Conservation (phyloP, 345 rosid species). For the Cochlearia excelsa region DNA sequence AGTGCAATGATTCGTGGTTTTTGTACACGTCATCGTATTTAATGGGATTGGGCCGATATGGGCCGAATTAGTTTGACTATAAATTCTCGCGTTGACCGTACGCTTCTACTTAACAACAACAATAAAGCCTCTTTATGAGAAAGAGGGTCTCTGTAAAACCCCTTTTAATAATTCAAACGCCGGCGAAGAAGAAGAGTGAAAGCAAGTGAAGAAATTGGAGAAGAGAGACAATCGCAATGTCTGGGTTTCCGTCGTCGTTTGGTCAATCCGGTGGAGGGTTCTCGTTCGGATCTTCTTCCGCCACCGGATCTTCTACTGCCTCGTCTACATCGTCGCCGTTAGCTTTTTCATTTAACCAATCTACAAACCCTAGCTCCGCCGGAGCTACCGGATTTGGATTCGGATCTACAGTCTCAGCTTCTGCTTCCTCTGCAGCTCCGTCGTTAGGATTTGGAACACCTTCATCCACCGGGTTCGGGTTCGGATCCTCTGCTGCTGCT, state of each 20-base stretch:
- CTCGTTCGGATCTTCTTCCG: slow-evolving; percentile 44
- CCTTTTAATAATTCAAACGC: slow-evolving; percentile 18
- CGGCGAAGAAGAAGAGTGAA: slow-evolving; percentile 20
- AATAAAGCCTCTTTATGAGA: not conserved
- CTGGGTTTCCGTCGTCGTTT: slow-evolving; percentile 34
- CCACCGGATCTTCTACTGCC: slow-evolving; percentile 33
- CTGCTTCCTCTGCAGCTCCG: slow-evolving; percentile 34
- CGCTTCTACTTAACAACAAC: too few species aligned
- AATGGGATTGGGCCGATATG: too few species aligned
- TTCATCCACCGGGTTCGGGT: slow-evolving; percentile 18
- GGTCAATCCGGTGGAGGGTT: slow-evolving; percentile 43
- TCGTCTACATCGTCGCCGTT: slow-evolving; percentile 40
- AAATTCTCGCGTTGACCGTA: too few species aligned
- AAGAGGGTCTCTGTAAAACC: slow-evolving; percentile 31
- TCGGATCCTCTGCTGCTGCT: slow-evolving; percentile 35
- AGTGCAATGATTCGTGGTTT: too few species aligned
- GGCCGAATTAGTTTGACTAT: too few species aligned
- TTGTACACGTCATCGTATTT: too few species aligned
- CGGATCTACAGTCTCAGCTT: slow-evolving; percentile 32
- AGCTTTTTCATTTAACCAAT: slow-evolving; percentile 36
- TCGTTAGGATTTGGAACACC: slow-evolving; percentile 41
- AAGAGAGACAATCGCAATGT: slow-evolving; percentile 25
- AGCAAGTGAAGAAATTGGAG: slow-evolving; percentile 11
- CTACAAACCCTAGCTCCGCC: slow-evolving; percentile 39
- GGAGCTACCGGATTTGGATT: slow-evolving; percentile 27